phyloP scores from a whole-genome alignment of 2,329 filamentous ascomycete genomes.

The Ilyonectria robusta region DNA sequence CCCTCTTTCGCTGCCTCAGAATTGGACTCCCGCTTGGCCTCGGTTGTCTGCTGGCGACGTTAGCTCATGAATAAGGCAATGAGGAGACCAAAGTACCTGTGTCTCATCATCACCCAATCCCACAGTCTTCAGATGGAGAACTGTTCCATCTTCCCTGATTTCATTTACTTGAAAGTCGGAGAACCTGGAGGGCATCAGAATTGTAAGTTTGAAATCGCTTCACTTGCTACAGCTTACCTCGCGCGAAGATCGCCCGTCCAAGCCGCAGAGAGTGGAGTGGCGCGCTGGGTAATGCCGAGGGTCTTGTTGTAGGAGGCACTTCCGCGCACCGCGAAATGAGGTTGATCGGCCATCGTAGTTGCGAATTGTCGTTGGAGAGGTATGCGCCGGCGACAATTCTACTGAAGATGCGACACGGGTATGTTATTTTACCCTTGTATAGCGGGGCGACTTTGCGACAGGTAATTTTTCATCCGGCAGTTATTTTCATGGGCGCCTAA shows the following conservation, averaged over 20 bases:
- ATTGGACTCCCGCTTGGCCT: slow-evolving; percentile 36
- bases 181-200: slow-evolving; percentile 67
- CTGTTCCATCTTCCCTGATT: slow-evolving; percentile 81
- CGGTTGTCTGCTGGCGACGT: slow-evolving; percentile 30
- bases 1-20: slow-evolving; percentile 26
- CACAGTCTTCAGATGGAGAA: slow-evolving; percentile 77
- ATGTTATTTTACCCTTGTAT: slow-evolving; percentile 34
- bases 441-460: slow-evolving; percentile 40
- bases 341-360: slow-evolving; percentile 51
- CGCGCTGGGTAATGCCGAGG: slow-evolving; percentile 58
- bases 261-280: slow-evolving; percentile 54
- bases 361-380: slow-evolving; percentile 8
- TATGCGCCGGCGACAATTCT: slow-evolving; percentile 25
- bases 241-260: slow-evolving; percentile 60
- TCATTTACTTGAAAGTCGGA: slow-evolving; percentile 96
- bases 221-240: slow-evolving; percentile 46
- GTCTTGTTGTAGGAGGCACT: slow-evolving; percentile 52
- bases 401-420: slow-evolving; percentile 28
- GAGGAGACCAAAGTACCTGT: slow-evolving; percentile 25
- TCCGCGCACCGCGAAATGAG: slow-evolving; percentile 49
- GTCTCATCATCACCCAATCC: slow-evolving; percentile 44
- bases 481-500: slow-evolving; percentile 4
- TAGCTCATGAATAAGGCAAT: slow-evolving; percentile 19
- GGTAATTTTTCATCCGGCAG: slow-evolving; percentile 47
- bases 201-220: neutral